Conservation (phyloP, 129 eudicot species). For the Smallanthus sonchifolius region DNA sequence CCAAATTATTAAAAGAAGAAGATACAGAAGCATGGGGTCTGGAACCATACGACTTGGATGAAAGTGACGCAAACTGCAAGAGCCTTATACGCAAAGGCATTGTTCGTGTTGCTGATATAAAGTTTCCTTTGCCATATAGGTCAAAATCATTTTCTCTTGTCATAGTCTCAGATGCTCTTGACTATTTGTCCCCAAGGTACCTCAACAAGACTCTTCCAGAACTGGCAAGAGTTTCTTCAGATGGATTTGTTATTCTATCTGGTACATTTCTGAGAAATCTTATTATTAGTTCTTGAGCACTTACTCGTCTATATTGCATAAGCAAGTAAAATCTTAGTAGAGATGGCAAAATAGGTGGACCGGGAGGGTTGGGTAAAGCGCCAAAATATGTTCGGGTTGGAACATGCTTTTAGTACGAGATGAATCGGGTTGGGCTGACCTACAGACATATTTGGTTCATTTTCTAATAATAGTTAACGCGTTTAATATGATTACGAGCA, state of each 20-base stretch:
- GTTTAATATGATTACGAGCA: neutral
- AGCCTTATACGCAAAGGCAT: conserved; percentile 74
- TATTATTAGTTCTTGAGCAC: neutral
- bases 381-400: neutral
- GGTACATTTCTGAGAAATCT: conserved; percentile 41
- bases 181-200: conserved; percentile 87
- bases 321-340: neutral
- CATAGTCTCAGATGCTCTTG: conserved; percentile 88
- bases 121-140: conserved; percentile 85
- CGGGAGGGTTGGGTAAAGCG: neutral
- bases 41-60: conserved; percentile 91
- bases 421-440: neutral
- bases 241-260: conserved; percentile 80
- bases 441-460: neutral
- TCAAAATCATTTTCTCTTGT: conserved; percentile 83
- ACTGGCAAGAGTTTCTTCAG: conserved; percentile 78
- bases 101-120: conserved; percentile 88
- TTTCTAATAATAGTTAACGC: neutral
- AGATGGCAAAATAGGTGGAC: neutral
- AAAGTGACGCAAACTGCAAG: conserved; percentile 69
- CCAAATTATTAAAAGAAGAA: conserved; percentile 78
- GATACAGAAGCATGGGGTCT: conserved; percentile 96
- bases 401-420: neutral
- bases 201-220: conserved; percentile 92
- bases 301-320: neutral